phyloP scores from a whole-genome alignment of 2,329 filamentous ascomycete genomes.

The Lecanicillium sp. region DNA sequence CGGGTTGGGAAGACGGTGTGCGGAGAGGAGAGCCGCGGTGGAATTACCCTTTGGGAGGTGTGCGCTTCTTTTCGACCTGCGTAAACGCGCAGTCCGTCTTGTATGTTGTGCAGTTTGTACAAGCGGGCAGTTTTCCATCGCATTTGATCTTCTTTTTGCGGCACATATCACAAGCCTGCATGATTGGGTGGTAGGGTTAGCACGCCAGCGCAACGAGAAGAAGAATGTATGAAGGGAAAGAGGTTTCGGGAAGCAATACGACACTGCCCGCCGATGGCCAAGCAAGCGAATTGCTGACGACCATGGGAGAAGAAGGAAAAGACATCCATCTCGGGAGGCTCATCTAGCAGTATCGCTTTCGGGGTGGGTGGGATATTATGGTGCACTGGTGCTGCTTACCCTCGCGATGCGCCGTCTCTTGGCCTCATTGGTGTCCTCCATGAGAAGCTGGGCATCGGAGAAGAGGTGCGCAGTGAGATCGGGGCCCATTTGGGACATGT shows the following conservation, averaged over 20 bases:
- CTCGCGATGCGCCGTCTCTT: slow-evolving; percentile 85
- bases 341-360: too few species aligned
- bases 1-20: too few species aligned
- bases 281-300: too few species aligned
- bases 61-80: slow-evolving; percentile 97
- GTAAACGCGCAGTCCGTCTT: slow-evolving; percentile 98
- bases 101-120: slow-evolving; percentile 94
- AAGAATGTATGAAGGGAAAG: too few species aligned
- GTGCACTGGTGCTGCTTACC: too few species aligned
- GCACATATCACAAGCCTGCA: slow-evolving; percentile 97
- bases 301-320: too few species aligned
- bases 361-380: not conserved
- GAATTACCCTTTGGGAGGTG: slow-evolving; percentile 85
- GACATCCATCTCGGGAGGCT: too few species aligned
- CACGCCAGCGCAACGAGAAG: too few species aligned
- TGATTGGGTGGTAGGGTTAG: too few species aligned
- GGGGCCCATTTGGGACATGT: slow-evolving; percentile 43
- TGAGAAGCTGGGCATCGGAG: slow-evolving; percentile 44
- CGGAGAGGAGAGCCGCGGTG: too few species aligned
- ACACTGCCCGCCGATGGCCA: too few species aligned
- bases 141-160: slow-evolving; percentile 97
- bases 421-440: slow-evolving; percentile 67
- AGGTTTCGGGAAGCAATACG: too few species aligned
- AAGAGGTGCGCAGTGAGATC: slow-evolving; percentile 56
- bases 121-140: slow-evolving; percentile 90